Evolutionary conservation across 768 basidiomycete genomes (phyloP).

Genomic region (Amanita phalloides): DNA sequence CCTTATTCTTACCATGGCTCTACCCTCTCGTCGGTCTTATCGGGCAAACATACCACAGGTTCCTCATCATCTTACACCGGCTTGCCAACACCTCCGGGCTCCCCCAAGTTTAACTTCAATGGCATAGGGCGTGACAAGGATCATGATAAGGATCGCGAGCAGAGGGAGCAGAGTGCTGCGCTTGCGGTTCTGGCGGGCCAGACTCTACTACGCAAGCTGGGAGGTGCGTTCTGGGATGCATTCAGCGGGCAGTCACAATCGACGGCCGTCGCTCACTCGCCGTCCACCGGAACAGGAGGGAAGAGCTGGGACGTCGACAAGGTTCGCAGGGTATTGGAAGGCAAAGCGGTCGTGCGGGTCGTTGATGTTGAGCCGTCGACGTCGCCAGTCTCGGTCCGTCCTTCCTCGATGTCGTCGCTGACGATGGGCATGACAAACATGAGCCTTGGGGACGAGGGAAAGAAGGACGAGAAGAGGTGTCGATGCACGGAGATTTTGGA

Average conservation of each 20-base stretch:
- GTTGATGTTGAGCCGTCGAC: slow-evolving; percentile 57
- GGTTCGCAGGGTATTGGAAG: slow-evolving; percentile 71
- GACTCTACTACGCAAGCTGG: slow-evolving; percentile 62
- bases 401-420: background rate
- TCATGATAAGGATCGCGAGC: slow-evolving; percentile 26
- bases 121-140: slow-evolving; percentile 11
- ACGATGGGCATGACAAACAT: slow-evolving; percentile 1
- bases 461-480: slow-evolving; percentile 16
- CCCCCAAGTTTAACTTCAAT: slow-evolving; percentile 23
- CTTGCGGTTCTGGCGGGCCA: slow-evolving; percentile 71
- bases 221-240: slow-evolving; percentile 81
- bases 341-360: slow-evolving; percentile 68
- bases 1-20: background rate
- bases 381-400: background rate
- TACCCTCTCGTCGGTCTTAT: slow-evolving; percentile 22
- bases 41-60: slow-evolving; percentile 30
- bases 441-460: slow-evolving; percentile 1
- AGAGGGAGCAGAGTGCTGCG: slow-evolving; percentile 26
- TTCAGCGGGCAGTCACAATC: slow-evolving; percentile 42
- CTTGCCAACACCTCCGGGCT: slow-evolving; percentile 34
- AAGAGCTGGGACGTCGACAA: slow-evolving; percentile 60
- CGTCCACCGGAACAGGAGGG: slow-evolving; percentile 6
- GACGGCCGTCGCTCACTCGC: slow-evolving; percentile 15
- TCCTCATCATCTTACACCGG: slow-evolving; percentile 6
- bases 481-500: slow-evolving; percentile 34